Base-by-base conservation (phyloP, 1,284 basidiomycete species). In the Phaffia rhodozyma region DNA sequence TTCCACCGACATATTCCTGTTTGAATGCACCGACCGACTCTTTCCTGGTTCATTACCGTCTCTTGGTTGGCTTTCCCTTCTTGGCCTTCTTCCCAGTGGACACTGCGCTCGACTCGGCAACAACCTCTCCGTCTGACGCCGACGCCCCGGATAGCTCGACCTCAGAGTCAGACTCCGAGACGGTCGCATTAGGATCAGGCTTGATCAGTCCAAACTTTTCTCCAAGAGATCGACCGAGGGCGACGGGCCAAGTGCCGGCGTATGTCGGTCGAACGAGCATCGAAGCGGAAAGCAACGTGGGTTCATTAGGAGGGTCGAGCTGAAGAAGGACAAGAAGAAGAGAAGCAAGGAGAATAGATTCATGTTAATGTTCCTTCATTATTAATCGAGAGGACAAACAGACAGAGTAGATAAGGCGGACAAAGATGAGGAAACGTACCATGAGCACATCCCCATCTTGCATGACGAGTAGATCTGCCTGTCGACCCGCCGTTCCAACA, bases 401-500 rank as follows among this genome's bases (percentile, higher is more conserved):
- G 30, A 25, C 13, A 50, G 55, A 27, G 27, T 34, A 16, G 18
- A n/a, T 25, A 2, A 53, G 27, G 23, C 18, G 27, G 21, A 18
- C 2, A 52, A 18, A 23, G 43, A 9, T 7, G 59, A 18, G 16
- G 4, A 1, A 30, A 73, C 76, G 68, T 66, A 76, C 75, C 29
- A 77, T 64, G 58, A 69, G 73, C 1, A 77, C 76, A 9, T 73
- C 63, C 11, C 73, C 72, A 29, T 71, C 66, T 6, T 53, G 72
- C 9, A 69, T 69, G 27, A 77, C 76, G 30, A 75, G 67, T 27
- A 76, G 68, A 64, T 77, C 75, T 51, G 76, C 67, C 5, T 62
- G 66, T 29, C 72, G 71, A 43, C 68, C 71, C 11, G 65, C 66
- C 4, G 74, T 72, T 1, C 74, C 70, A 69, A 76, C 72, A 1